A percentile compares a stretch with the other conserved stretches of the same genome.
Conservation (phyloP, 164 flowering plant species). For the Umbilicus rupestris region DNA sequence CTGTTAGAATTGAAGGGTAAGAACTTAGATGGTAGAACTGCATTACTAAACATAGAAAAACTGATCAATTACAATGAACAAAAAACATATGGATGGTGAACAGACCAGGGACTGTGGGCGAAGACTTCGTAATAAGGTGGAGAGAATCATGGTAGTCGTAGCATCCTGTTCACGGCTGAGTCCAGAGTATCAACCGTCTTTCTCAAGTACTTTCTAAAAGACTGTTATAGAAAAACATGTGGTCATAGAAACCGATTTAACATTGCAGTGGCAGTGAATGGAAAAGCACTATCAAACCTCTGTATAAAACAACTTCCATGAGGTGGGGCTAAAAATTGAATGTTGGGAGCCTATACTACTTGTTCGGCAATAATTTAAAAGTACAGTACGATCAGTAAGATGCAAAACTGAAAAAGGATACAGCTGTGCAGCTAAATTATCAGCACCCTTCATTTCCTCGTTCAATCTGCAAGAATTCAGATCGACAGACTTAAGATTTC, state of each 20-base stretch:
- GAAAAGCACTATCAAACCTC: background rate
- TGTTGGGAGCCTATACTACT: background rate
- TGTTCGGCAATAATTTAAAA: background rate
- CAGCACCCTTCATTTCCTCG: conserved; percentile 75
- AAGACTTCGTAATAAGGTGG: background rate
- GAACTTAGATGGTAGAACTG: background rate
- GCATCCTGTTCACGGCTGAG: conserved; percentile 51
- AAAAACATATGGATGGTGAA: background rate
- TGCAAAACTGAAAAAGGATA: conserved; percentile 41
- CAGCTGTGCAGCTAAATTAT: conserved; percentile 54
- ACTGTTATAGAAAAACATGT: conserved; percentile 22
- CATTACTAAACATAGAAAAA: background rate
- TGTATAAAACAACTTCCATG: background rate
- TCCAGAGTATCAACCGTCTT: conserved; percentile 73
- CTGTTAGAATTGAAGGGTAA: background rate
- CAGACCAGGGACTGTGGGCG: background rate
- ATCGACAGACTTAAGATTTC: background rate
- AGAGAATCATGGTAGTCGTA: conserved; percentile 45
- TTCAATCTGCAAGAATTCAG: conserved; percentile 54
- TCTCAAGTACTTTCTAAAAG: conserved; percentile 48
- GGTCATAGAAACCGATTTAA: background rate
- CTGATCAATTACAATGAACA: background rate
- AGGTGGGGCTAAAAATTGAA: background rate
- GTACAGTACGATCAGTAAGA: background rate
- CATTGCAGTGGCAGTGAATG: background rate